These are phyloP conservation scores for Pterulicium gracile DNA, from an alignment of 1,284 basidiomycete species.

Conservation along the genomic window DNA sequence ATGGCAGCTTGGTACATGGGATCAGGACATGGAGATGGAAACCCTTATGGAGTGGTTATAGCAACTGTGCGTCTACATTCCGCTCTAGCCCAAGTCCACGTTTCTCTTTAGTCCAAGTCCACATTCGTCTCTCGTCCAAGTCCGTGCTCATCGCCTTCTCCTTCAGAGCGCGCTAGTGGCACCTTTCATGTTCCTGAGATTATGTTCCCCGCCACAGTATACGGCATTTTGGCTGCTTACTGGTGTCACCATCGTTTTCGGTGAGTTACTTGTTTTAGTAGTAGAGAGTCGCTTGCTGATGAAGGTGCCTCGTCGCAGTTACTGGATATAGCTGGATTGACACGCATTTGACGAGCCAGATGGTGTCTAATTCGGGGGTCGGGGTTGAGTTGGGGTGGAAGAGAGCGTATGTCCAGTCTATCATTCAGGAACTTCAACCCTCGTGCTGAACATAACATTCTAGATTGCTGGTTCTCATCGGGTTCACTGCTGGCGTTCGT, in stretches of 20 bases:
- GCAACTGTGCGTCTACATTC: conserved; percentile 19
- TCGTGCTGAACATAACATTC: neutral
- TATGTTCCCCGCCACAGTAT: conserved; percentile 21
- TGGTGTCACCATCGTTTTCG: conserved; percentile 24
- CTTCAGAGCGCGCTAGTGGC: conserved; percentile 21
- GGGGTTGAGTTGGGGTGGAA: conserved; percentile 29
- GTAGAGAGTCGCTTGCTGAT: neutral
- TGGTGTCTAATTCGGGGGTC: conserved; percentile 20
- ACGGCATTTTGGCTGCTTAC: conserved; percentile 24
- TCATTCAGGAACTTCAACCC: conserved; percentile 10
- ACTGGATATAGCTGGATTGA: conserved; percentile 31
- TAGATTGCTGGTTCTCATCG: conserved; percentile 29
- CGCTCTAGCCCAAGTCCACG: neutral
- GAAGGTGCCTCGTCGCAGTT: conserved; percentile 10
- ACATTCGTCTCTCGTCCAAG: neutral
- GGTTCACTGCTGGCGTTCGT: conserved; percentile 29
- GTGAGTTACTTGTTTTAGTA: neutral
- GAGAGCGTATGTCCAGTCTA: conserved; percentile 20
- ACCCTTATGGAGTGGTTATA: conserved; percentile 27
- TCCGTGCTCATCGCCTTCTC: neutral
- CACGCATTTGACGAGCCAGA: conserved; percentile 15
- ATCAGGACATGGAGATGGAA: conserved; percentile 22
- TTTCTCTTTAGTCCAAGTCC: conserved; percentile 8
- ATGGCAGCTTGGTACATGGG: conserved; percentile 31
- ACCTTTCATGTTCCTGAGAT: conserved; percentile 21